These are phyloP conservation scores for Galerina sulciceps DNA, from an alignment of 768 basidiomycete species.

Conservation along the genomic window DNA sequence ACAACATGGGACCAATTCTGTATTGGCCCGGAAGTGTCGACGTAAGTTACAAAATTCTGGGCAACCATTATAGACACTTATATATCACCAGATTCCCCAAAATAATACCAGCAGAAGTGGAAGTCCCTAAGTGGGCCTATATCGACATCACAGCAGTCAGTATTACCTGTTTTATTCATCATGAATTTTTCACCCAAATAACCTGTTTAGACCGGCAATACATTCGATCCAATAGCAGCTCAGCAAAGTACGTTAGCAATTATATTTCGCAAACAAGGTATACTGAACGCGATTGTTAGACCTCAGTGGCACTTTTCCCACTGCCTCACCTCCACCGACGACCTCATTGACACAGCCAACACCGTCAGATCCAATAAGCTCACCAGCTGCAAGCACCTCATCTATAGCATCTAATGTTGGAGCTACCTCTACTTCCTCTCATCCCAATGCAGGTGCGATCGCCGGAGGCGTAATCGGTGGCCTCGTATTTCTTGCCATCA, in stretches of 20 bases:
- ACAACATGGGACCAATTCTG: conserved; percentile 42
- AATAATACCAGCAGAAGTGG: conserved; percentile 42
- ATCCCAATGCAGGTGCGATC: conserved; percentile 56
- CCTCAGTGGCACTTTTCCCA: background rate
- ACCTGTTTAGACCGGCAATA: conserved; percentile 31
- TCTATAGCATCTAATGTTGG: conserved; percentile 14
- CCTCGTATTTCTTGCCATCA: conserved; percentile 43
- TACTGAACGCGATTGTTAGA: background rate
- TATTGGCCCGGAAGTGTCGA: conserved; percentile 31
- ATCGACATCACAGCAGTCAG: conserved; percentile 49
- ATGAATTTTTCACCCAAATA: conserved; percentile 9
- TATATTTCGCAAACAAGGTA: too few species aligned
- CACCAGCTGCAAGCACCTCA: conserved; percentile 12
- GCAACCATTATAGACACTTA: background rate
- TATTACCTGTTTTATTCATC: background rate
- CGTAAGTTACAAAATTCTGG: conserved; percentile 26
- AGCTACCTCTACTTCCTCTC: background rate
- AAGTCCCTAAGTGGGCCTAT: conserved; percentile 62
- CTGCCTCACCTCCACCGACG: conserved; percentile 1
- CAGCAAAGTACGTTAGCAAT: conserved; percentile 18
- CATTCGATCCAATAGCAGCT: conserved; percentile 41
- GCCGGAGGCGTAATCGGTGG: conserved; percentile 65
- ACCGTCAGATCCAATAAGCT: background rate
- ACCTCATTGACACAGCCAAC: conserved; percentile 1
- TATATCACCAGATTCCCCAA: conserved; percentile 43